Evolutionary conservation across 2,329 filamentous ascomycete genomes (phyloP).

Genomic region (Arthrobotrys conoides): DNA sequence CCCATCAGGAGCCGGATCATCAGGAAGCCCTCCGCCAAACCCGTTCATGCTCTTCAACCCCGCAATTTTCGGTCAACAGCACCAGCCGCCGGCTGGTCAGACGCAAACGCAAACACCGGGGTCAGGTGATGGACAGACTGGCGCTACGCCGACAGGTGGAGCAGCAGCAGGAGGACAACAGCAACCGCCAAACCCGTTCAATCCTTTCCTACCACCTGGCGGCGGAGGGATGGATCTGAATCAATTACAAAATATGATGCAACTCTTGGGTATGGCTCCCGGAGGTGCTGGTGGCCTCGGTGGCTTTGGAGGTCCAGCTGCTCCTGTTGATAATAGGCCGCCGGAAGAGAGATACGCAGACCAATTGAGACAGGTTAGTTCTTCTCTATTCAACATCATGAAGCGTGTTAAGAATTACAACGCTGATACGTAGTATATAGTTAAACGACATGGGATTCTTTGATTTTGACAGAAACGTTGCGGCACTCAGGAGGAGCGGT

Average conservation of each 20-base stretch:
- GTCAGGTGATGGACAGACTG: conserved; percentile 12
- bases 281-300: conserved; percentile 62
- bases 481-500: conserved; percentile 86
- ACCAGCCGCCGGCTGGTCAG: conserved; percentile 64
- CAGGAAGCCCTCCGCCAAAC: conserved; percentile 43
- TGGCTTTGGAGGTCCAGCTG: conserved; percentile 66
- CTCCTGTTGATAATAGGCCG: conserved; percentile 83
- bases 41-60: conserved; percentile 53
- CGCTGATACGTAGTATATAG: conserved; percentile 69
- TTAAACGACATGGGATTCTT: conserved; percentile 99
- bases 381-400: not conserved
- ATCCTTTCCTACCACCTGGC: conserved; percentile 73
- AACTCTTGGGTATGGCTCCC: conserved; percentile 66
- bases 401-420: not conserved
- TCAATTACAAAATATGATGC: conserved; percentile 73
- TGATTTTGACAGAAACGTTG: conserved; percentile 93
- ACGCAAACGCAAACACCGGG: conserved; percentile 62
- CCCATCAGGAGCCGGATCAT: conserved; percentile 62
- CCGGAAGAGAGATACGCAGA: conserved; percentile 94
- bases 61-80: conserved; percentile 62
- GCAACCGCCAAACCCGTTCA: conserved; percentile 67
- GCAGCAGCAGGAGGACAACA: conserved; percentile 59
- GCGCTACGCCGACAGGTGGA: conserved; percentile 61
- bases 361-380: conserved; percentile 75
- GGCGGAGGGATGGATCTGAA: conserved; percentile 71